Evolutionary conservation across 495 filamentous ascomycete genomes (phyloP).

Genomic region (Diplogelasinospora grovesii): DNA sequence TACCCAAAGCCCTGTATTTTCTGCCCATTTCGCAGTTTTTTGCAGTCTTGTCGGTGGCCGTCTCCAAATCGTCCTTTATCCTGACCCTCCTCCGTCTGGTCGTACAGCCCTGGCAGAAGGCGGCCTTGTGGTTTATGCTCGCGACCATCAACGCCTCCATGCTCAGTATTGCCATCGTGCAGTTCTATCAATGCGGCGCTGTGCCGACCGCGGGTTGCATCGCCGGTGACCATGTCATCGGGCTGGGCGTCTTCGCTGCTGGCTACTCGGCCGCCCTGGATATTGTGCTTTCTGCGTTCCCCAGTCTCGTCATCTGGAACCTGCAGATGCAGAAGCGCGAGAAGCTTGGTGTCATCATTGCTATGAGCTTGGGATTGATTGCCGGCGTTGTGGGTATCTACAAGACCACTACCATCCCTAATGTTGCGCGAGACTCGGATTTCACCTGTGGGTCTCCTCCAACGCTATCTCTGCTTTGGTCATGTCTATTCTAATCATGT

Average conservation of each 20-base stretch:
- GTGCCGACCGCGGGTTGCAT: too few relatives aligned
- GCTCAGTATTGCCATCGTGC: too few relatives aligned
- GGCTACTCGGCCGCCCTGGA: conserved; percentile 32
- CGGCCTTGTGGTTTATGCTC: conserved; percentile 24
- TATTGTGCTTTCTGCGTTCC: conserved; percentile 28
- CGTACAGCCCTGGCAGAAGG: conserved; percentile 17
- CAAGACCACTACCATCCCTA: too few relatives aligned
- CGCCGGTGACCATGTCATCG: too few relatives aligned
- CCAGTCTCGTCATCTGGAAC: conserved; percentile 28
- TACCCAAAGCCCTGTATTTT: conserved; percentile 9
- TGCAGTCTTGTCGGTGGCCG: conserved; percentile 12
- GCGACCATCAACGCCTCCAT: conserved; percentile 26
- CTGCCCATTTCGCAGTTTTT: conserved; percentile 14
- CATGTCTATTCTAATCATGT: too few relatives aligned
- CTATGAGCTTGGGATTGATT: conserved; percentile 36
- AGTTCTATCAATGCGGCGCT: conserved; percentile 28
- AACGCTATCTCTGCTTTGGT: too few relatives aligned
- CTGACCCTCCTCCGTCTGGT: conserved; percentile 26
- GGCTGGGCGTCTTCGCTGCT: conserved; percentile 27
- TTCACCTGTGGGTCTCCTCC: too few relatives aligned
- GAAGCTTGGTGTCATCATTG: conserved; percentile 29
- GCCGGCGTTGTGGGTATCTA: too few relatives aligned
- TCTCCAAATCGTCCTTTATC: conserved; percentile 32
- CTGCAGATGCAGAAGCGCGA: conserved; percentile 29
- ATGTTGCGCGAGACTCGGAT: too few relatives aligned